Evolutionary conservation across 129 eudicot species (phyloP).

Genomic region (Oenanthe sinensis): DNA sequence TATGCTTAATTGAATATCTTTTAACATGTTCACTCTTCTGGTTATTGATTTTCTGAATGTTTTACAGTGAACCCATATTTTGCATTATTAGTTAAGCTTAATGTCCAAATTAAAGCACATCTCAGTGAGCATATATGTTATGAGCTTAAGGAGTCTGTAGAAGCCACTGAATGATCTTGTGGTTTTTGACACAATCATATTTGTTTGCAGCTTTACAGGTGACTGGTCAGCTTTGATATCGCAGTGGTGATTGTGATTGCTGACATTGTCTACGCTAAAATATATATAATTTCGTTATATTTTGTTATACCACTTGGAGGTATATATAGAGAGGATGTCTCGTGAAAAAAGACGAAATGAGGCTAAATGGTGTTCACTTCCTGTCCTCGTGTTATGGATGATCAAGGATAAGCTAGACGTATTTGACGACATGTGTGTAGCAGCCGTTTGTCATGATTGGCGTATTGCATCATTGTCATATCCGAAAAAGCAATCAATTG

Average conservation of each 20-base stretch:
- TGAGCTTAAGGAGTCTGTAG: not conserved
- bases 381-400: constrained; percentile 4
- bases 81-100: no score
- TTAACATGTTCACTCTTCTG: no score
- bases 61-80: no score
- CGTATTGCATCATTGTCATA: not conserved
- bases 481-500: constrained; percentile 3
- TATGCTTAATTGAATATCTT: no score
- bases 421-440: constrained; percentile 2
- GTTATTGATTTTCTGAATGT: no score
- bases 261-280: not conserved
- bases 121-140: not conserved
- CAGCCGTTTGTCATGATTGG: constrained; percentile 4
- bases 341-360: not conserved
- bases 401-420: constrained; percentile 7
- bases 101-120: no score
- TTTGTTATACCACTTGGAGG: not conserved
- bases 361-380: not conserved
- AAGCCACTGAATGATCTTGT: not conserved
- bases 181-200: not conserved
- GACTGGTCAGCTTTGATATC: not conserved
- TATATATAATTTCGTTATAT: not conserved
- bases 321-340: not conserved
- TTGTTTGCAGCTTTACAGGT: not conserved
- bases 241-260: not conserved